phyloP scores from a whole-genome alignment of 2,329 filamentous ascomycete genomes.

The Ophiostoma ulmi region DNA sequence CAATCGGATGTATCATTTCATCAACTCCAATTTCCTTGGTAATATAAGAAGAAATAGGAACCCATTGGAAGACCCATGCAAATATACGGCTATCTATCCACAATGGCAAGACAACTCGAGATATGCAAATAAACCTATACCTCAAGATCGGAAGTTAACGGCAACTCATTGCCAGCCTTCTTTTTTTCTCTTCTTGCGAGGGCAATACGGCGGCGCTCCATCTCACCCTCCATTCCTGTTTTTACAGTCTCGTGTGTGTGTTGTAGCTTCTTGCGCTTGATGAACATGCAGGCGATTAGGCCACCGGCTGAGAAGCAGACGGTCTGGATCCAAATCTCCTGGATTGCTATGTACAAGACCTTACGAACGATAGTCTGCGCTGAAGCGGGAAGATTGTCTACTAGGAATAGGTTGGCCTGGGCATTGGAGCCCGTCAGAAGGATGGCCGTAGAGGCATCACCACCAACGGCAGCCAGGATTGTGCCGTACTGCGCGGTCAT shows the following conservation, averaged over 20 bases:
- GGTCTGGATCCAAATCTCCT: slow-evolving; percentile 55
- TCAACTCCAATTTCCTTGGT: background rate
- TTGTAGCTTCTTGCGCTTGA: slow-evolving; percentile 47
- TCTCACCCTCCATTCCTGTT: slow-evolving; percentile 44
- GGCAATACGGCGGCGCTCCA: slow-evolving; percentile 27
- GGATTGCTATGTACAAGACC: slow-evolving; percentile 47
- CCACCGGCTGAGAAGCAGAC: slow-evolving; percentile 46
- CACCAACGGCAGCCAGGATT: slow-evolving; percentile 22
- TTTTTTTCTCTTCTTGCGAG: slow-evolving; percentile 17
- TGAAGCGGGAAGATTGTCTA: slow-evolving; percentile 40
- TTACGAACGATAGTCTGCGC: slow-evolving; percentile 42
- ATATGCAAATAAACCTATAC: background rate
- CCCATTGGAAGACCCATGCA: background rate
- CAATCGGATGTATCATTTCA: background rate
- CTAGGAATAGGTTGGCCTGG: slow-evolving; percentile 41
- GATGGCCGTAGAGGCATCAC: slow-evolving; percentile 7
- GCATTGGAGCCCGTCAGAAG: slow-evolving; percentile 24
- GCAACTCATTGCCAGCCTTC: slow-evolving; percentile 11
- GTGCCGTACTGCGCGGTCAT: slow-evolving; percentile 23
- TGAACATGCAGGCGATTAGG: slow-evolving; percentile 43
- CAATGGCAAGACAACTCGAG: background rate
- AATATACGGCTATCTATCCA: background rate
- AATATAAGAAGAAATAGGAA: too few relatives aligned
- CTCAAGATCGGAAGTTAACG: background rate
- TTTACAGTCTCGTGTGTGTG: slow-evolving; percentile 53